These are phyloP conservation scores for Phellopilus nigrolimitatus DNA, from an alignment of 1,284 basidiomycete species.

Conservation along the genomic window DNA sequence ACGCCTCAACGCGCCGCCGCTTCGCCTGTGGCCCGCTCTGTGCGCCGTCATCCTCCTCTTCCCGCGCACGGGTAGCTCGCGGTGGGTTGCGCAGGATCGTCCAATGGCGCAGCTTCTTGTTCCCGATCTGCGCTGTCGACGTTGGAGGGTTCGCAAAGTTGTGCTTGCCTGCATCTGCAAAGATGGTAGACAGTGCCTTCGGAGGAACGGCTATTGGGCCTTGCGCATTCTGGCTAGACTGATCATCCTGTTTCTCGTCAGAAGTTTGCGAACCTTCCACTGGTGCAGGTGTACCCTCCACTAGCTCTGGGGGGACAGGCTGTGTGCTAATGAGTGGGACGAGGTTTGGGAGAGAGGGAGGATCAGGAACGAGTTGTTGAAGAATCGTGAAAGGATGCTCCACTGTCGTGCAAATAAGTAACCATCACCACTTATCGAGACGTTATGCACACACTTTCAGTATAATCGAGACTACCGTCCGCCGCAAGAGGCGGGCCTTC, in stretches of 20 bases:
- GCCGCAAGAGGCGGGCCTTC: conserved; percentile 60
- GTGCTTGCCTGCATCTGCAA: conserved; percentile 14
- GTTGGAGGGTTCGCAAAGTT: conserved; percentile 1
- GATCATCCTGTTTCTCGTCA: conserved; percentile 17
- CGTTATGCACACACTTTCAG: conserved; percentile 49
- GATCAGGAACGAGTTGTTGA: conserved; percentile 56
- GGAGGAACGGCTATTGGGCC: conserved; percentile 9
- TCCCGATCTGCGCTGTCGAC: conserved; percentile 4
- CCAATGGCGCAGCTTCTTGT: conserved; percentile 36
- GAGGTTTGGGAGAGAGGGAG: conserved; percentile 47
- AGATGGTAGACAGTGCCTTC: conserved; percentile 1
- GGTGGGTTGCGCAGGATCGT: conserved; percentile 35
- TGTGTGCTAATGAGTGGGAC: conserved; percentile 49
- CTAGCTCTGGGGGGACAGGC: conserved; percentile 20
- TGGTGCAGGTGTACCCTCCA: conserved; percentile 23
- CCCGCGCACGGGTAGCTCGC: conserved; percentile 45
- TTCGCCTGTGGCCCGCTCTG: conserved; percentile 32
- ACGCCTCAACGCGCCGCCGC: conserved; percentile 44
- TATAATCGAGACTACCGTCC: conserved; percentile 72
- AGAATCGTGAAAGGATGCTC: conserved; percentile 72
- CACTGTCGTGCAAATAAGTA: conserved; percentile 40
- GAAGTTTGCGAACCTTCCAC: conserved; percentile 9
- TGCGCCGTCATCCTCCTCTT: conserved; percentile 46
- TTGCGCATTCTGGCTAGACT: conserved; percentile 4
- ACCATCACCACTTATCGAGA: conserved; percentile 7